phyloP scores from a whole-genome alignment of 2,329 filamentous ascomycete genomes.

The Neopestalotiopsis sp. region DNA sequence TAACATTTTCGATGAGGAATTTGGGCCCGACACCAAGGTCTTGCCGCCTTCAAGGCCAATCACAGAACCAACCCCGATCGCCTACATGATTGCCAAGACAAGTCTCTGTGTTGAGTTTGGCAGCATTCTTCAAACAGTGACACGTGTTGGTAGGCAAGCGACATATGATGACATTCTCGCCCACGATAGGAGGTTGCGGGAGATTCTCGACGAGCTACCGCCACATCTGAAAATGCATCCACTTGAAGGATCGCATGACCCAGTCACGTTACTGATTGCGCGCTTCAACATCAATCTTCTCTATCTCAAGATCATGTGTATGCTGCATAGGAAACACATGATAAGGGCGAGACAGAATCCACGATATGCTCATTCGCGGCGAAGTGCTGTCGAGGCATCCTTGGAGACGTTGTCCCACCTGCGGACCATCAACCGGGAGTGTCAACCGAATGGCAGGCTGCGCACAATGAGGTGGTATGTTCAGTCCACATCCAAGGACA shows the following conservation, averaged over 20 bases:
- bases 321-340: conserved; percentile 88
- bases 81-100: conserved; percentile 79
- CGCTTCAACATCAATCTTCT: conserved; percentile 84
- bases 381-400: conserved; percentile 84
- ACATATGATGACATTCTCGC: conserved; percentile 69
- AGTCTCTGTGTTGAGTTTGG: conserved; percentile 72
- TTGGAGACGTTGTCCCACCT: conserved; percentile 82
- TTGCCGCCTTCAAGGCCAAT: conserved; percentile 71
- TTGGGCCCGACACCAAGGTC: conserved; percentile 69
- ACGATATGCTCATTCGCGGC: conserved; percentile 82
- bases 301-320: conserved; percentile 86
- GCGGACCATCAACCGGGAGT: conserved; percentile 75
- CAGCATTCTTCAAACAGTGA: conserved; percentile 71
- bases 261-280: conserved; percentile 84
- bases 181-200: conserved; percentile 65
- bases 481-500: conserved; percentile 80
- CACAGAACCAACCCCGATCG: conserved; percentile 75
- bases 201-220: conserved; percentile 71
- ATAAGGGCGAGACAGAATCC: conserved; percentile 77
- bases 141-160: conserved; percentile 57
- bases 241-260: conserved; percentile 77
- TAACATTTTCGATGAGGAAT: conserved; percentile 83
- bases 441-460: conserved; percentile 72
- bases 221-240: conserved; percentile 78
- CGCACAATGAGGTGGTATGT: conserved; percentile 79